phyloP scores from a whole-genome alignment of 2,329 filamentous ascomycete species.

The Chaetomium sp. region DNA sequence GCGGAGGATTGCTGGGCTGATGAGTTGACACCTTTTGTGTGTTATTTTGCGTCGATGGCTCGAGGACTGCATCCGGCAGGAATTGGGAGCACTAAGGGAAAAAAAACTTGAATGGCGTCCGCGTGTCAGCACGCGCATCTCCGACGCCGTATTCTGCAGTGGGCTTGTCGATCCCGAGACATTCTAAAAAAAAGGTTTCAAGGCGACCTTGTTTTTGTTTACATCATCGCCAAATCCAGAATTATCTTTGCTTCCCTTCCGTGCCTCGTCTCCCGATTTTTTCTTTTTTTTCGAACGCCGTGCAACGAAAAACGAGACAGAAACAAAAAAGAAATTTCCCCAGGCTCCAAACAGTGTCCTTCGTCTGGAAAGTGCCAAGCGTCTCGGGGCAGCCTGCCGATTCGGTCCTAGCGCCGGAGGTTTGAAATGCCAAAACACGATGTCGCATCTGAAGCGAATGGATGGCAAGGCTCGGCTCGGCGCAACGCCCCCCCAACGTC shows the following conservation, averaged over 20 bases:
- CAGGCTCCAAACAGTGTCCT: background rate
- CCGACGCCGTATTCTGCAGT: background rate
- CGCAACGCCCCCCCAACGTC: too few relatives aligned
- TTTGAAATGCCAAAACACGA: background rate
- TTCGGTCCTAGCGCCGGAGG: background rate
- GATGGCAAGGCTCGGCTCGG: background rate
- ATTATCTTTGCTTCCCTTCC: background rate
- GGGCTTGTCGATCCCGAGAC: background rate
- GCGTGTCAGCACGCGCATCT: background rate
- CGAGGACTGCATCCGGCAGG: background rate
- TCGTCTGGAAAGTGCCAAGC: background rate
- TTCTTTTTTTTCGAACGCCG: background rate
- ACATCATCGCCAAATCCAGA: background rate
- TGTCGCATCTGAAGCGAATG: too few relatives aligned
- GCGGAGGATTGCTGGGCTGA: background rate
- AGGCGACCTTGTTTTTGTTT: background rate
- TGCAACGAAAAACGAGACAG: background rate
- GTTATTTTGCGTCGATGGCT: background rate
- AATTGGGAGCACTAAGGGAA: background rate
- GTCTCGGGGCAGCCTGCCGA: background rate
- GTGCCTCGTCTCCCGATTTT: background rate
- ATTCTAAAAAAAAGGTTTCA: background rate
- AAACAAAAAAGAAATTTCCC: background rate
- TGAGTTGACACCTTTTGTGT: background rate
- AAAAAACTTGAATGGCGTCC: background rate